These are phyloP conservation scores for Cyclotella distinguenda DNA, from an alignment of 108 stramenopile species.

Conservation along the genomic window DNA sequence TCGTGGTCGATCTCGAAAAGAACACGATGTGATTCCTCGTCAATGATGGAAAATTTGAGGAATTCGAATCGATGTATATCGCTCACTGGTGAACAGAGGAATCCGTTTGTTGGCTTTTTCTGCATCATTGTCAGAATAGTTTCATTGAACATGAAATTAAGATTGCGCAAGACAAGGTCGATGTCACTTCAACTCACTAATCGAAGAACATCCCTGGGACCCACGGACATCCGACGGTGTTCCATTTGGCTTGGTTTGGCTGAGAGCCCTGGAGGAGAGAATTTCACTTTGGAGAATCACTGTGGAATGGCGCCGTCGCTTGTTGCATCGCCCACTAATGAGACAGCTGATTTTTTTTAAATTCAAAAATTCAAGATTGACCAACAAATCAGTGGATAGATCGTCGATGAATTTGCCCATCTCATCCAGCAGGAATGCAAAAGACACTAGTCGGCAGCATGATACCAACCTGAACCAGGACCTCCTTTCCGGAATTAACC, in stretches of 20 bases:
- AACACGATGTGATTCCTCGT: constrained; percentile 62
- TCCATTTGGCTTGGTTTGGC: constrained; percentile 8
- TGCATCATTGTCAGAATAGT: not conserved
- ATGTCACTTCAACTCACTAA: constrained; percentile 42
- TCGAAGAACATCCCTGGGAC: constrained; percentile 43
- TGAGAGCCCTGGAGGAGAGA: too few relatives aligned
- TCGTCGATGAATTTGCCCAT: not conserved
- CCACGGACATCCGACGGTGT: constrained; percentile 6
- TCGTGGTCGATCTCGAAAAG: constrained; percentile 72
- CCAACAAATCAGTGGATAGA: not conserved
- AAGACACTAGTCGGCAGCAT: not conserved
- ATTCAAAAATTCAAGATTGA: not conserved
- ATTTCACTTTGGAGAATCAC: too few relatives aligned
- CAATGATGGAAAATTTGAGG: constrained; percentile 58
- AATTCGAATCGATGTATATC: constrained; percentile 74
- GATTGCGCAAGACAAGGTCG: not conserved
- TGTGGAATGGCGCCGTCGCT: too few relatives aligned
- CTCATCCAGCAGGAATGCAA: not conserved
- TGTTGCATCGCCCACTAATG: not conserved
- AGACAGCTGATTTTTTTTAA: not conserved
- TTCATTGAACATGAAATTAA: not conserved
- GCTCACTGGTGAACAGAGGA: constrained; percentile 65
- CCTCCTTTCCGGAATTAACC: constrained; percentile 11
- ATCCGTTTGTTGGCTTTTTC: constrained; percentile 37
- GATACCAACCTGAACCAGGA: constrained; percentile 13